Conservation (phyloP, 495 filamentous ascomycete species). For the Tuber umbilicatum region DNA sequence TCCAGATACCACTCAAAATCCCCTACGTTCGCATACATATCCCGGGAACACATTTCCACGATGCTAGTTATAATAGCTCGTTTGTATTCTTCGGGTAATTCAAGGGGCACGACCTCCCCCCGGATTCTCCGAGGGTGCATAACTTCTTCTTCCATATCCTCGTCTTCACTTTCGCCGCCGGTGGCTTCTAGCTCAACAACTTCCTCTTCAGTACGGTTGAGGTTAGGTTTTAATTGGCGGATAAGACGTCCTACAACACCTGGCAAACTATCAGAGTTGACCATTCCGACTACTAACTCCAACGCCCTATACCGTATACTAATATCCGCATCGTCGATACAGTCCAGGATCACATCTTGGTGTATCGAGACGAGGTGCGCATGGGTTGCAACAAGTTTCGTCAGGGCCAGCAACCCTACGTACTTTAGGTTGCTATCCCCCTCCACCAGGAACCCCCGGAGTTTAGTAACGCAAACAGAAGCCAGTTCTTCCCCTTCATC, state of each 20-base stretch:
- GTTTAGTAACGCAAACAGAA: constrained; percentile 82
- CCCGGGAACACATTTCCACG: constrained; percentile 81
- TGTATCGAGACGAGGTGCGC: constrained; percentile 80
- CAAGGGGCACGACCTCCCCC: constrained; percentile 22
- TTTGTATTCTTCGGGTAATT: constrained; percentile 74
- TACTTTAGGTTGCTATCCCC: constrained; percentile 96
- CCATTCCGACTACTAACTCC: constrained; percentile 85
- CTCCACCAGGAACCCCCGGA: constrained; percentile 87
- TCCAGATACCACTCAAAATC: constrained; percentile 98
- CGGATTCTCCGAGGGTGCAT: constrained; percentile 27
- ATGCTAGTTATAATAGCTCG: constrained; percentile 70
- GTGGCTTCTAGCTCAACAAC: constrained; percentile 45
- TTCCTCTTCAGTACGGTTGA: constrained; percentile 52
- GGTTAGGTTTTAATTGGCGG: constrained; percentile 63
- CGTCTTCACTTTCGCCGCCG: constrained; percentile 31
- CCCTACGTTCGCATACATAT: constrained; percentile 72
- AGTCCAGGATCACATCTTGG: constrained; percentile 90
- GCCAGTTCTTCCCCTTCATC: constrained; percentile 86
- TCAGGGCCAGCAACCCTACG: constrained; percentile 89
- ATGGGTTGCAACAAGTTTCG: constrained; percentile 83
- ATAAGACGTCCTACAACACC: constrained; percentile 80
- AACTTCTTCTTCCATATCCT: constrained; percentile 39
- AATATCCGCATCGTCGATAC: constrained; percentile 90
- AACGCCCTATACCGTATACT: constrained; percentile 92
- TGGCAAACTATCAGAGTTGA: constrained; percentile 71